phyloP scores from a whole-genome alignment of 2,329 filamentous ascomycete genomes.

The Zasmidium cellare region DNA sequence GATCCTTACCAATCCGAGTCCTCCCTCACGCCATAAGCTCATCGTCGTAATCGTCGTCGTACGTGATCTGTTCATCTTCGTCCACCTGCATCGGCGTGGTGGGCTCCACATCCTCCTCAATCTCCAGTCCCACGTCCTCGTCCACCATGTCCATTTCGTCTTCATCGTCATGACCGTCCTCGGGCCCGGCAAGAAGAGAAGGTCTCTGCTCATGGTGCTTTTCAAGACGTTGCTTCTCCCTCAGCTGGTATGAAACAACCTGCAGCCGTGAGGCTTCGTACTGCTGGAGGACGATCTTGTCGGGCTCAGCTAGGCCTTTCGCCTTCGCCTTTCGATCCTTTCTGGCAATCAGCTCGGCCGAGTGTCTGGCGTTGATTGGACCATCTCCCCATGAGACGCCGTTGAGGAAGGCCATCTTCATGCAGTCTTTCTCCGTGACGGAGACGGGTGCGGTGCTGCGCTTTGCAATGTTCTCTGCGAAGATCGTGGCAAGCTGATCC shows the following conservation, averaged over 20 bases:
- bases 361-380: slow-evolving; percentile 10
- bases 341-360: not conserved
- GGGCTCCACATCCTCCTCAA: not conserved
- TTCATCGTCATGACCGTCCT: slow-evolving; percentile 59
- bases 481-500: slow-evolving; percentile 8
- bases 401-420: slow-evolving; percentile 16
- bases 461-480: slow-evolving; percentile 2
- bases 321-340: slow-evolving; percentile 10
- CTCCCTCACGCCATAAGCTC: not conserved
- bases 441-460: not conserved
- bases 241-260: slow-evolving; percentile 2
- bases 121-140: slow-evolving; percentile 44
- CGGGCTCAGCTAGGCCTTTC: slow-evolving; percentile 13
- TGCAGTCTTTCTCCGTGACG: slow-evolving; percentile 2
- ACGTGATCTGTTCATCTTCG: not conserved
- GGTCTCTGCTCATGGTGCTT: not conserved
- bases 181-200: slow-evolving; percentile 41
- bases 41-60: not conserved
- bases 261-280: slow-evolving; percentile 6
- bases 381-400: slow-evolving; percentile 12
- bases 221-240: not conserved
- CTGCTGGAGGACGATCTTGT: slow-evolving; percentile 9
- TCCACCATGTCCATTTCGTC: slow-evolving; percentile 47
- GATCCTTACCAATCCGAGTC: not conserved
- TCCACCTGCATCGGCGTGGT: not conserved